Conservation (phyloP, 768 basidiomycete species). For the Rhizopogon vinicolor region DNA sequence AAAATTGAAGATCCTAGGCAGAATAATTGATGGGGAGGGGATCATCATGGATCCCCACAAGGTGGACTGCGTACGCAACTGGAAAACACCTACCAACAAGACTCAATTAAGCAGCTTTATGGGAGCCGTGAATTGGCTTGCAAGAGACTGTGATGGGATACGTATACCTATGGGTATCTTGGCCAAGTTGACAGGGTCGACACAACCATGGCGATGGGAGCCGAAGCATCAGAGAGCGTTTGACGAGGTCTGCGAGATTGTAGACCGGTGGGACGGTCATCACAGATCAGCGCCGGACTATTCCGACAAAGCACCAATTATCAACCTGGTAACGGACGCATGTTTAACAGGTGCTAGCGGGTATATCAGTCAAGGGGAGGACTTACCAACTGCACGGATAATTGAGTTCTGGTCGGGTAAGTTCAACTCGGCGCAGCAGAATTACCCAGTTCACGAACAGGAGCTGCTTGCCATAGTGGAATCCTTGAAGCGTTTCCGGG, state of each 20-base stretch:
- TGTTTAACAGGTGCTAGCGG: constrained; percentile 22
- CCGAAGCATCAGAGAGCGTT: constrained; percentile 27
- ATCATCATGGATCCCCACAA: constrained; percentile 27
- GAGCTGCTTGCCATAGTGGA: constrained; percentile 18
- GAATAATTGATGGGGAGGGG: constrained; percentile 23
- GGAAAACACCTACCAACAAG: constrained; percentile 19
- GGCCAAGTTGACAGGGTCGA: constrained; percentile 10
- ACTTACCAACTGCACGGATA: constrained; percentile 19
- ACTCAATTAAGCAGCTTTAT: constrained; percentile 31
- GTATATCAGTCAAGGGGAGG: constrained; percentile 23
- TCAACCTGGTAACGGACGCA: constrained; percentile 23
- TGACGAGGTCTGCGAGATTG: constrained; percentile 12
- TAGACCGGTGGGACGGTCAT: constrained; percentile 12
- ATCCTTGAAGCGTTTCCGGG: constrained; percentile 24
- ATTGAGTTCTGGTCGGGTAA: constrained; percentile 26
- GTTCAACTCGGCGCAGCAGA: constrained; percentile 22
- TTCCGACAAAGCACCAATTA: constrained; percentile 9
- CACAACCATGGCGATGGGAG: constrained; percentile 18
- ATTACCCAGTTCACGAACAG: constrained; percentile 20
- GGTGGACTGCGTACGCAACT: constrained; percentile 30
- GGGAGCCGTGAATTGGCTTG: constrained; percentile 26
- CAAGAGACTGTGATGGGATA: constrained; percentile 27
- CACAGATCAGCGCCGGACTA: constrained; percentile 15
- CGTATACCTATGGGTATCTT: constrained; percentile 36
- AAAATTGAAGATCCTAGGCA: constrained; percentile 28